Evolutionary conservation across 805 yeast genomes (phyloP), one percentile per base, ranked within the genome.

Genomic region (Ogataea pilisensis): DNA sequence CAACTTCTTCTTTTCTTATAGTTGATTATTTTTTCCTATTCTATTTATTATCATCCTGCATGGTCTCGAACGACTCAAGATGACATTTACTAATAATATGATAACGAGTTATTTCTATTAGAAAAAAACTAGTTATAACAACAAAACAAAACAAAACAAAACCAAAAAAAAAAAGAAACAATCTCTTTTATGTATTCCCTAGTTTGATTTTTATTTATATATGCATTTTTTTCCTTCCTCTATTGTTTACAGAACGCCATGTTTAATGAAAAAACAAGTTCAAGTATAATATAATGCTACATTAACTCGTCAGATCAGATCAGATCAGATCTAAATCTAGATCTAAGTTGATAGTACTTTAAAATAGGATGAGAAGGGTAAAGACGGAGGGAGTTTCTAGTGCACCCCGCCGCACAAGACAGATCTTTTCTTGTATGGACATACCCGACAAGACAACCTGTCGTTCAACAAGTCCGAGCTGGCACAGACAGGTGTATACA

Each of bases 261-360:
- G 69, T 65, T 64, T 64, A 57, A 59, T 62, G 70, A 65, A 64
- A 48, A 64, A 61, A 66, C 69, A 60, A 51, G 64, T 60, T 61
- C 66, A 40, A 11, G 7, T 22, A 22, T 22, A 8, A 8, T 22
- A 22, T 22, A 11, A 22, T 22, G 11, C 11, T 22, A 22, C 11
- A 8, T 8, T 22, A 22, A 22, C 9, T 8, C 26, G 9, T 22
- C 26, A 31, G 13, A 19, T 8, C 14, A 4, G 9, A 13, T 12
- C 14, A 7, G 22, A 29, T 17, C 32, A 29, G 21, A 29, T 29
- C 32, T 6, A 17, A 29, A n/a, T n/a, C n/a, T n/a, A n/a, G n/a
- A n/a, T n/a, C n/a, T n/a, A n/a, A n/a, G n/a, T n/a, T n/a, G n/a
- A n/a, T n/a, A n/a, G n/a, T n/a, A n/a, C n/a, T n/a, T n/a, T n/a